Evolutionary conservation across 176 grass and related monocot species (phyloP).

Genomic region (Areca catechu): DNA sequence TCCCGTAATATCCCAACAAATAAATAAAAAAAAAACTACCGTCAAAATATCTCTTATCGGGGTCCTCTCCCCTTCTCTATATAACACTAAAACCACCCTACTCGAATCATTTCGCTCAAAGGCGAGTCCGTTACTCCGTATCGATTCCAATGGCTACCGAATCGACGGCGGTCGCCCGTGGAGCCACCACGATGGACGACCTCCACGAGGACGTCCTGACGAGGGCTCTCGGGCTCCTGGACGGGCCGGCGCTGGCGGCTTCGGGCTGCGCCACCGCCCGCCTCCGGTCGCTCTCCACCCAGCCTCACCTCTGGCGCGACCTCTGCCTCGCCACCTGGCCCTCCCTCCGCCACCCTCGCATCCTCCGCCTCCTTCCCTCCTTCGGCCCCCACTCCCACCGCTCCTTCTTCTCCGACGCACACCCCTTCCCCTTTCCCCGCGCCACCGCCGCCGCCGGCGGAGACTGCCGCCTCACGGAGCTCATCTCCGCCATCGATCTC

Average conservation of each 20-base stretch:
- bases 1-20: no score
- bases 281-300: conserved; percentile 41
- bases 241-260: conserved; percentile 63
- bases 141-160: no score
- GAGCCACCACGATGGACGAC: conserved; percentile 37
- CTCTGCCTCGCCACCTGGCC: conserved; percentile 71
- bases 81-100: no score
- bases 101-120: no score
- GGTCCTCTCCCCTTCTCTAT: no score
- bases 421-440: conserved; percentile 42
- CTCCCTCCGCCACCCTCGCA: conserved; percentile 26
- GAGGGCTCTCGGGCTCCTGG: conserved; percentile 44
- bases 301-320: conserved; percentile 41
- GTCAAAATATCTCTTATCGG: no score
- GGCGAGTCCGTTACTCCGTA: no score
- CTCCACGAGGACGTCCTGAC: conserved; percentile 55
- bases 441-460: neutral
- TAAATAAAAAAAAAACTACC: no score
- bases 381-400: conserved; percentile 7
- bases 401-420: conserved; percentile 62
- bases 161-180: neutral
- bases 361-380: conserved; percentile 1
- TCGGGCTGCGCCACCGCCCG: conserved; percentile 38
- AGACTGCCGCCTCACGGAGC: conserved; percentile 8
- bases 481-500: conserved; percentile 77